Evolutionary conservation across 1,139 yeast genomes (phyloP).

Genomic region (Sugiyamaella sp.): DNA sequence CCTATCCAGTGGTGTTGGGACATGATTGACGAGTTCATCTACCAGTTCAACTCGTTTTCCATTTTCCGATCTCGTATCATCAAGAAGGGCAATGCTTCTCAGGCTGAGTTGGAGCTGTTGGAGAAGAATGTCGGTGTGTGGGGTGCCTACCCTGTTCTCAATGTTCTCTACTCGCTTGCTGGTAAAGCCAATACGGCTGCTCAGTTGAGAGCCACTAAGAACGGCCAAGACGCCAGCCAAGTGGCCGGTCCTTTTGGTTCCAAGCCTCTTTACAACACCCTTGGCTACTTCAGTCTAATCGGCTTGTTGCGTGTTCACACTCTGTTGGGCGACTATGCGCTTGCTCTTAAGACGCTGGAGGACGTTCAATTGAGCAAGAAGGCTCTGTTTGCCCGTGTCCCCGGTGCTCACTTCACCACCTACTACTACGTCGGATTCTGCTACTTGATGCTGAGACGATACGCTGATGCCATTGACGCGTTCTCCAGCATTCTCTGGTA

Average conservation of each 20-base stretch:
- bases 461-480: constrained; percentile 53
- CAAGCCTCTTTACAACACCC: constrained; percentile 47
- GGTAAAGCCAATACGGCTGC: constrained; percentile 50
- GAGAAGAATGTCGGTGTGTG: constrained; percentile 48
- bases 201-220: constrained; percentile 46
- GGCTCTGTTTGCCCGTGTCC: constrained; percentile 50
- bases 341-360: constrained; percentile 53
- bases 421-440: constrained; percentile 56
- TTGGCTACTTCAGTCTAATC: constrained; percentile 54
- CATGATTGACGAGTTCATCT: constrained; percentile 54
- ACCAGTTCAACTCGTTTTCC: constrained; percentile 52
- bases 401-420: constrained; percentile 53
- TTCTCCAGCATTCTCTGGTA: constrained; percentile 51
- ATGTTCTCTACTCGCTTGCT: constrained; percentile 51
- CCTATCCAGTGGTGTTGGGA: constrained; percentile 57
- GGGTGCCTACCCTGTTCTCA: constrained; percentile 52
- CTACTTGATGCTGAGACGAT: constrained; percentile 53
- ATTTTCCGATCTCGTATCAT: constrained; percentile 47
- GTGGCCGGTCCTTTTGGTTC: constrained; percentile 52
- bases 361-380: constrained; percentile 50
- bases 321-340: constrained; percentile 51
- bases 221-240: constrained; percentile 40
- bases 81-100: constrained; percentile 37
- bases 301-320: constrained; percentile 54
- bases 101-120: constrained; percentile 43